Evolutionary conservation across 2,329 filamentous ascomycete genomes (phyloP).

Genomic region (Colletotrichum sp.): DNA sequence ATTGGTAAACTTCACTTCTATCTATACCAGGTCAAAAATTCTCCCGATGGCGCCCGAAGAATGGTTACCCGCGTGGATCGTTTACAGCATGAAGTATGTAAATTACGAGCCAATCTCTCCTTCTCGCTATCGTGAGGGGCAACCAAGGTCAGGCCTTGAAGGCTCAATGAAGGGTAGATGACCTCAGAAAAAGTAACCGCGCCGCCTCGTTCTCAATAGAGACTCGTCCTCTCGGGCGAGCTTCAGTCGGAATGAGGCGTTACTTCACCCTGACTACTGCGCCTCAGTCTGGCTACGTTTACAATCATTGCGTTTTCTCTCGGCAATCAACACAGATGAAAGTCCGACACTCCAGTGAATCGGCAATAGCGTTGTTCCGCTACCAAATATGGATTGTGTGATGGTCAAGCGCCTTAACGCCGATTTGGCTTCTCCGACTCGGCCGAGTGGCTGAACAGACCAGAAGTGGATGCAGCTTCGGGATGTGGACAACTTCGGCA

Average conservation of each 20-base stretch:
- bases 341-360: background rate
- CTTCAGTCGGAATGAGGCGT: background rate
- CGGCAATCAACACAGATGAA: background rate
- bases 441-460: background rate
- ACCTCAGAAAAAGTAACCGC: background rate
- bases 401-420: background rate
- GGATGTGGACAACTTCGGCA: background rate
- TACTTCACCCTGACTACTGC: background rate
- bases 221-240: background rate
- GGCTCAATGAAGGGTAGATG: background rate
- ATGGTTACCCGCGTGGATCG: background rate
- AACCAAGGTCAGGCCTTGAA: background rate
- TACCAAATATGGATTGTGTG: background rate
- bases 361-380: background rate
- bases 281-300: background rate
- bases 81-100: background rate
- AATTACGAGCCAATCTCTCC: background rate
- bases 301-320: no score
- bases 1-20: background rate
- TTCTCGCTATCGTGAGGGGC: background rate
- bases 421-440: background rate
- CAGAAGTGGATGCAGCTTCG: background rate
- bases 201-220: accelerated
- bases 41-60: background rate
- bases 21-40: background rate